A percentile compares a stretch with the other conserved stretches of the same genome.
Evolutionary conservation across 164 flowering plant species (phyloP).

Genomic region (Liquidambar formosana): DNA sequence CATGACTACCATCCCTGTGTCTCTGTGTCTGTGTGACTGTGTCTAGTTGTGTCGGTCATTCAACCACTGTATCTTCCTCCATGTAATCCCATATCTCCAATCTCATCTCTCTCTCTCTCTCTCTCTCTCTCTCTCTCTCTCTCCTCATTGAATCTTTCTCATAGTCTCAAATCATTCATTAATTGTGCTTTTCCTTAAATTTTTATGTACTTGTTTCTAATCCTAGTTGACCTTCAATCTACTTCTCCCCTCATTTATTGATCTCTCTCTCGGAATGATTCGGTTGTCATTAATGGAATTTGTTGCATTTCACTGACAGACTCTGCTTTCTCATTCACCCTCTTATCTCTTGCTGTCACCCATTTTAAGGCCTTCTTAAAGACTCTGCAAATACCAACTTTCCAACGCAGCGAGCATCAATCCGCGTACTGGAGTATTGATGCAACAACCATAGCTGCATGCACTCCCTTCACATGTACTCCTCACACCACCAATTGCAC

Average conservation of each 20-base stretch:
- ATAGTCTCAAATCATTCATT: no score
- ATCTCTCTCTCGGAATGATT: background rate
- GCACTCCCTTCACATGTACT: background rate
- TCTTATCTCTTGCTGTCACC: constrained; percentile 10
- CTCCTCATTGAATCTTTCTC: no score
- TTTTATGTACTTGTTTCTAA: no score
- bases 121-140: constrained; percentile 13
- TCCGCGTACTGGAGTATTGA: background rate
- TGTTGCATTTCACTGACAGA: constrained; percentile 1
- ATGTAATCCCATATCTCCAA: no score
- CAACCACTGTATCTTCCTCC: constrained; percentile 40
- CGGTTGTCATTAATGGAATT: constrained; percentile 12
- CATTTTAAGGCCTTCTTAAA: constrained; percentile 8
- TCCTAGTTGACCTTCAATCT: constrained; percentile 17
- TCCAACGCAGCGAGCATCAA: constrained; percentile 8
- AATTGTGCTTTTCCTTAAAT: no score
- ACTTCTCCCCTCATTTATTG: background rate
- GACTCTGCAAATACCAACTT: background rate
- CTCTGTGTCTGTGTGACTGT: no score
- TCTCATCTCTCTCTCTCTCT: constrained; percentile 7
- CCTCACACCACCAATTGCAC: constrained; percentile 8
- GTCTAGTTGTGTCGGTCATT: constrained; percentile 12
- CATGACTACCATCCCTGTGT: constrained; percentile 10
- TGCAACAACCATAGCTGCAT: constrained; percentile 12
- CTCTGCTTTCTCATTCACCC: background rate